A percentile compares a stretch with the other conserved stretches of the same genome.
Conservation (phyloP, 352 stramenopile species). For the Globisporangium heterothallicum region DNA sequence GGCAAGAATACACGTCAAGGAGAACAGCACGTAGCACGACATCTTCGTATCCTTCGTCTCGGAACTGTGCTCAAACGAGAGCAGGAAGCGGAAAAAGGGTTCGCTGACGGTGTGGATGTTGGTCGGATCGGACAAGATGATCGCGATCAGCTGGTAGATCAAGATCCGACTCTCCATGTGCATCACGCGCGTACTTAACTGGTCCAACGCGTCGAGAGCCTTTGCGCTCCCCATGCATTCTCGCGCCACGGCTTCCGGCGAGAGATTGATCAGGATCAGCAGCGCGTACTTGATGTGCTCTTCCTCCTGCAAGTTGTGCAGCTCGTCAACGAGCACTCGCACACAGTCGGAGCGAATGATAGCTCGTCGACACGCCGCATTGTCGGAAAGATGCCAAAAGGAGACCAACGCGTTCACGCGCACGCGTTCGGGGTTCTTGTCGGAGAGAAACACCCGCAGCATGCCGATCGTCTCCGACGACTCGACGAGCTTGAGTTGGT, state of each 20-base stretch:
- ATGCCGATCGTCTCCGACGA: conserved; percentile 31
- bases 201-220: conserved; percentile 34
- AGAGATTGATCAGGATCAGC: conserved; percentile 30
- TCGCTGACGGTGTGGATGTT: conserved; percentile 41
- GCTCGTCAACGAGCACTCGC: conserved; percentile 36
- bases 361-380: conserved; percentile 33
- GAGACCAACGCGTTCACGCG: conserved; percentile 29
- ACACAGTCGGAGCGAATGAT: conserved; percentile 46
- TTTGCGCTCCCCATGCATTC: conserved; percentile 35
- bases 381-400: conserved; percentile 50
- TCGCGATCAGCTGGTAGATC: conserved; percentile 46
- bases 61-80: conserved; percentile 34
- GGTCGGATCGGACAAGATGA: conserved; percentile 40
- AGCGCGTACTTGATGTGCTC: conserved; percentile 39
- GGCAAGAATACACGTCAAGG: conserved; percentile 50
- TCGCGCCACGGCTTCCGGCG: conserved; percentile 12
- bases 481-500: conserved; percentile 64
- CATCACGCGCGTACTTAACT: conserved; percentile 17
- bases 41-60: conserved; percentile 13
- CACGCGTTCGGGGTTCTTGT: conserved; percentile 19
- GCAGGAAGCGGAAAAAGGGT: conserved; percentile 49
- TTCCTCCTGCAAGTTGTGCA: conserved; percentile 22
- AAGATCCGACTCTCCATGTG: conserved; percentile 15
- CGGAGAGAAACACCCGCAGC: conserved; percentile 28
- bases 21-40: conserved; percentile 61